Evolutionary conservation across 305 asterid species (phyloP).

Genomic region (Salvia sclarea): DNA sequence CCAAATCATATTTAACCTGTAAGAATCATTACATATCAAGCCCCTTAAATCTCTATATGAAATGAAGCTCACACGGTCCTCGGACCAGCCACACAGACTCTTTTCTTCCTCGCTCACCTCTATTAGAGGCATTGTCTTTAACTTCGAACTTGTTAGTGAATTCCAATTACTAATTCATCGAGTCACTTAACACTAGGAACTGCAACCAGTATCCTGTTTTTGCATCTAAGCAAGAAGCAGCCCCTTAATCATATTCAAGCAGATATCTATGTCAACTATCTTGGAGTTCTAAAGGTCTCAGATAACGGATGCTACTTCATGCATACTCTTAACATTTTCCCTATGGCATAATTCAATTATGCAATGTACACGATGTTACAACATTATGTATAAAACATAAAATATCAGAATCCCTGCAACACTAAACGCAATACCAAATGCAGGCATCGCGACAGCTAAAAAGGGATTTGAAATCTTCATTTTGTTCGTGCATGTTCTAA

Average conservation of each 20-base stretch:
- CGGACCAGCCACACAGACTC: background rate
- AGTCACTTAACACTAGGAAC: background rate
- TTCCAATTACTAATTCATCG: background rate
- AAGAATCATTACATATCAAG: background rate
- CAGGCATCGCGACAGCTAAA: constrained; percentile 4
- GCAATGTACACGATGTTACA: background rate
- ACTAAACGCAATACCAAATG: background rate
- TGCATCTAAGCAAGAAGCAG: background rate
- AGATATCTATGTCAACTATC: background rate
- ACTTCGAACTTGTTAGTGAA: background rate
- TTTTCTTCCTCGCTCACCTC: constrained; percentile 1
- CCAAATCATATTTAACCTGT: background rate
- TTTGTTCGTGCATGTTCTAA: constrained; percentile 9
- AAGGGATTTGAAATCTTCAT: background rate
- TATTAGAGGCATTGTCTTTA: background rate
- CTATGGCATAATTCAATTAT: background rate
- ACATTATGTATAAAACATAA: background rate
- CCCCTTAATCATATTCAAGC: background rate
- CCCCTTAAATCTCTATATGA: background rate
- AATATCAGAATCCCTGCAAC: background rate
- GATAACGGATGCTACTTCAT: background rate
- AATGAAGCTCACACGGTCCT: no score
- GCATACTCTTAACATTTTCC: background rate
- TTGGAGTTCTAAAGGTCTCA: background rate
- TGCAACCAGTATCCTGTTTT: background rate